phyloP scores from a whole-genome alignment of 768 basidiomycete genomes.

The Suillus lakei region DNA sequence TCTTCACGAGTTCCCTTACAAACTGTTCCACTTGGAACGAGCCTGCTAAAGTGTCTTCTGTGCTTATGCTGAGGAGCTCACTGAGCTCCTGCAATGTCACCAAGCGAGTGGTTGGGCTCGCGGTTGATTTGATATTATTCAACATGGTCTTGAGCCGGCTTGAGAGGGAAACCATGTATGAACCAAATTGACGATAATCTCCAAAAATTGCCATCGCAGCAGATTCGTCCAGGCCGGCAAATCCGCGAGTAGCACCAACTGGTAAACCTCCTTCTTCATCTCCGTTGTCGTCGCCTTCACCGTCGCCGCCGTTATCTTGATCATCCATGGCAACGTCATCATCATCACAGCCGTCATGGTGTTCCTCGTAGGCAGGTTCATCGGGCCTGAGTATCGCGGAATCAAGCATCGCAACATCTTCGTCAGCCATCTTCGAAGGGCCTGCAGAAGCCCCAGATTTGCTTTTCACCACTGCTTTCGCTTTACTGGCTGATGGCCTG shows the following conservation, averaged over 20 bases:
- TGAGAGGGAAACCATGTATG: slow-evolving; percentile 91
- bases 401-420: slow-evolving; percentile 81
- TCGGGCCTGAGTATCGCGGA: slow-evolving; percentile 56
- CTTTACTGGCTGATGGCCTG: slow-evolving; percentile 58
- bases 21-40: slow-evolving; percentile 95
- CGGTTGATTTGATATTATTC: slow-evolving; percentile 83
- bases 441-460: slow-evolving; percentile 62
- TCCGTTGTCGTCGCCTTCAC: slow-evolving; percentile 50
- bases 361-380: slow-evolving; percentile 47
- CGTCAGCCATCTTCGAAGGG: slow-evolving; percentile 68
- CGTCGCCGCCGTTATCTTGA: slow-evolving; percentile 55
- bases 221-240: slow-evolving; percentile 66
- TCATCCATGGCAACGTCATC: slow-evolving; percentile 48
- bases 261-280: slow-evolving; percentile 42
- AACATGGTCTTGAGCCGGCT: slow-evolving; percentile 90
- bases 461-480: slow-evolving; percentile 61
- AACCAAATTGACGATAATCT: slow-evolving; percentile 86
- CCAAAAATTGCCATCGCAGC: slow-evolving; percentile 83
- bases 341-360: slow-evolving; percentile 48
- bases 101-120: slow-evolving; percentile 85
- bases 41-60: slow-evolving; percentile 94
- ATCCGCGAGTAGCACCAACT: slow-evolving; percentile 41
- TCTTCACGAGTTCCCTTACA: slow-evolving; percentile 89
- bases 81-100: slow-evolving; percentile 93
- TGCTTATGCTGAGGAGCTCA: slow-evolving; percentile 94